These are phyloP conservation scores for Nannizziopsis arthrosporioides DNA, from an alignment of 2,329 filamentous ascomycete species.

Conservation along the genomic window DNA sequence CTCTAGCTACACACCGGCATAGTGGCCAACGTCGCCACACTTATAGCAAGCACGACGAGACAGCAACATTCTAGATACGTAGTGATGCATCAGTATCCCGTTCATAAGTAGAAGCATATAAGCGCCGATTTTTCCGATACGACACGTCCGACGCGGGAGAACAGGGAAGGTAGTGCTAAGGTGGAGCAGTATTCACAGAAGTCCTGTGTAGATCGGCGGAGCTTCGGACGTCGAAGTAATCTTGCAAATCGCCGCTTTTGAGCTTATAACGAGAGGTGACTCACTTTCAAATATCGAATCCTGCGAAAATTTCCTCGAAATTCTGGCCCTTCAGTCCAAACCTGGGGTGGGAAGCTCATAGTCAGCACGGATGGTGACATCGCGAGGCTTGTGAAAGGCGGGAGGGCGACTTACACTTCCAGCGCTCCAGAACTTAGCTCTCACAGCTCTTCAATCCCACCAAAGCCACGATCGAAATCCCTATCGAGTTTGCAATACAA, in stretches of 20 bases:
- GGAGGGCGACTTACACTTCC: slow-evolving; percentile 1
- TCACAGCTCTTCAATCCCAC: slow-evolving; percentile 16
- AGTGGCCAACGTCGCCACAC: slow-evolving; percentile 66
- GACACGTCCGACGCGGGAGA: not conserved
- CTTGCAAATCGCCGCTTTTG: not conserved
- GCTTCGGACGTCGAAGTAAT: not conserved
- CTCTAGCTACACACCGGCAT: slow-evolving; percentile 35
- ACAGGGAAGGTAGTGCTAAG: not conserved
- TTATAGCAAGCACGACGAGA: slow-evolving; percentile 74
- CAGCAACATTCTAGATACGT: slow-evolving; percentile 52
- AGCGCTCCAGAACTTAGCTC: slow-evolving; percentile 12
- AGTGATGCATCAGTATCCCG: not conserved
- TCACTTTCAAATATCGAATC: slow-evolving; percentile 7
- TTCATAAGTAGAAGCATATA: not conserved
- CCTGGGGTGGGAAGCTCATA: slow-evolving; percentile 1
- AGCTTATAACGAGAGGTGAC: not conserved
- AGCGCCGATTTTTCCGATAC: not conserved
- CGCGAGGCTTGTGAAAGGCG: too few species aligned
- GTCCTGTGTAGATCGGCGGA: not conserved
- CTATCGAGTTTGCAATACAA: slow-evolving; percentile 1
- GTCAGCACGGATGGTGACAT: slow-evolving; percentile 2
- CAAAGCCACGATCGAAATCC: slow-evolving; percentile 11
- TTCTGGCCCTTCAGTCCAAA: not conserved
- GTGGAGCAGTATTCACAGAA: not conserved
- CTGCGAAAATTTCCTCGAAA: not conserved